Evolutionary conservation across 2,329 filamentous ascomycete species (phyloP).

Genomic region (Shiraia sp.): DNA sequence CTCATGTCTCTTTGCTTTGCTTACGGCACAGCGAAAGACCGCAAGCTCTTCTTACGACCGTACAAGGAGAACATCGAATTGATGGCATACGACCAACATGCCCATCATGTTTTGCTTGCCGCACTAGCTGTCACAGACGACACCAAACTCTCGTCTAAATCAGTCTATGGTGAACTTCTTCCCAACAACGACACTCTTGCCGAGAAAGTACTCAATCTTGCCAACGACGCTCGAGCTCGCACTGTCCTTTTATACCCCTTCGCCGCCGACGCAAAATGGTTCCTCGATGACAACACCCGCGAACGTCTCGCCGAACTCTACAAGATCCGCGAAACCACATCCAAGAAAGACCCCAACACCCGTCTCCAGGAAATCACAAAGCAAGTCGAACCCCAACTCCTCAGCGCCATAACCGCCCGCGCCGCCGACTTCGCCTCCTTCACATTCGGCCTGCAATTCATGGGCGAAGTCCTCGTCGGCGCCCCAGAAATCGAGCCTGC

Average conservation of each 20-base stretch:
- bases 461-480: conserved; percentile 79
- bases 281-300: conserved; percentile 65
- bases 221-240: conserved; percentile 67
- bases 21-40: conserved; percentile 86
- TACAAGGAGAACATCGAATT: conserved; percentile 88
- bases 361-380: conserved; percentile 77
- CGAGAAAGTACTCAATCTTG: conserved; percentile 66
- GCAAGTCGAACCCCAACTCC: conserved; percentile 72
- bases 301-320: conserved; percentile 77
- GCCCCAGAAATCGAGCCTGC: conserved; percentile 71
- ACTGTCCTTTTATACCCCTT: conserved; percentile 80
- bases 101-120: conserved; percentile 78
- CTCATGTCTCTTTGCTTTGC: conserved; percentile 82
- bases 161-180: conserved; percentile 84
- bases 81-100: conserved; percentile 80
- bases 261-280: conserved; percentile 64
- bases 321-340: conserved; percentile 78
- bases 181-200: conserved; percentile 56
- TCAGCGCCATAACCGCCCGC: conserved; percentile 72
- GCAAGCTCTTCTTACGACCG: conserved; percentile 82
- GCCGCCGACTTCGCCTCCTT: conserved; percentile 71
- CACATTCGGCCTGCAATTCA: conserved; percentile 83
- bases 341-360: conserved; percentile 84
- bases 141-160: conserved; percentile 83
- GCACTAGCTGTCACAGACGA: conserved; percentile 94